Percentiles rank a stretch among this genome's conserved stretches.
Evolutionary conservation across 2,329 filamentous ascomycete species (phyloP).

Genomic region (Chalaropsis ovoidea): DNA sequence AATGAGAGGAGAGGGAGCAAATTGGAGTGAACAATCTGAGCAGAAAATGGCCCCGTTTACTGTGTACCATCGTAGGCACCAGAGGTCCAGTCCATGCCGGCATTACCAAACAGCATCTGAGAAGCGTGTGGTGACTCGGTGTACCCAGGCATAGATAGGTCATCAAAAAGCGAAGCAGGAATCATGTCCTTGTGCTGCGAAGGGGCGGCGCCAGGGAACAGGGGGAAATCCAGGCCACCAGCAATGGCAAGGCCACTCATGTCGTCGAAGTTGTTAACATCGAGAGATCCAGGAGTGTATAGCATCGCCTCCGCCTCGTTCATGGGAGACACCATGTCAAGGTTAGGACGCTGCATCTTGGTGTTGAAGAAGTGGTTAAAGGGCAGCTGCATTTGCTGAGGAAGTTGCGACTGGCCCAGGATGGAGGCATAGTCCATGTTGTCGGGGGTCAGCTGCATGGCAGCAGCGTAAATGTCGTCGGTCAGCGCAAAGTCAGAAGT

Average conservation of each 20-base stretch:
- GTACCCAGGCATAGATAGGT: conserved; percentile 42
- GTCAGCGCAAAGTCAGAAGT: conserved; percentile 51
- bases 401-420: conserved; percentile 34
- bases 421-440: conserved; percentile 28
- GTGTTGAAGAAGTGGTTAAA: conserved; percentile 14
- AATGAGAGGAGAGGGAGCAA: not conserved
- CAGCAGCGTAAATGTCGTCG: conserved; percentile 53
- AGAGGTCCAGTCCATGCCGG: conserved; percentile 36
- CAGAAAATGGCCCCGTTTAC: conserved; percentile 26
- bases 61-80: conserved; percentile 32
- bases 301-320: conserved; percentile 48
- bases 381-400: conserved; percentile 17
- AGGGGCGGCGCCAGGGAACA: conserved; percentile 40
- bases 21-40: not conserved
- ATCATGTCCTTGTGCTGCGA: conserved; percentile 33
- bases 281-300: conserved; percentile 53
- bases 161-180: conserved; percentile 41
- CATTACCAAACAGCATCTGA: conserved; percentile 40
- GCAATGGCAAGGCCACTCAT: conserved; percentile 31
- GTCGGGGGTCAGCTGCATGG: conserved; percentile 38
- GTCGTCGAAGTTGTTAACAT: conserved; percentile 55
- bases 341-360: conserved; percentile 20
- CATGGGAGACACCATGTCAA: conserved; percentile 48
- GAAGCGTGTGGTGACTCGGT: conserved; percentile 43
- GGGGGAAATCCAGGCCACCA: conserved; percentile 52